Conservation (phyloP, 2,329 filamentous ascomycete species). For the Raffaelea arxii region DNA sequence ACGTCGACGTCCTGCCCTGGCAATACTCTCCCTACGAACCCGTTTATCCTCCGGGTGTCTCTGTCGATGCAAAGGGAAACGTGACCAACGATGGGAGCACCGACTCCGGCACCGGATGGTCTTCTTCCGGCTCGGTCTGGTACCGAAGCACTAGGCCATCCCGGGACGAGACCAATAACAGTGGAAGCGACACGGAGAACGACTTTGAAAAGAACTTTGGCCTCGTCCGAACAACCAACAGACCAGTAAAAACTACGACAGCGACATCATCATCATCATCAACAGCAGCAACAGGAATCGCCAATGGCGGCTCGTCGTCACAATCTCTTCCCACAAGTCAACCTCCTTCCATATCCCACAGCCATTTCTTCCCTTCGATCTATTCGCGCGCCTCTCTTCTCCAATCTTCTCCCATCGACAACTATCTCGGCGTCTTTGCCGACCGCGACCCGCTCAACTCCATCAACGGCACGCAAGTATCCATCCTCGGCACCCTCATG, state of each 20-base stretch:
- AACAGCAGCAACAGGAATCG: neutral
- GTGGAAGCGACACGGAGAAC: no score
- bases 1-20: constrained; percentile 50
- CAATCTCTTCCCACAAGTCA: neutral
- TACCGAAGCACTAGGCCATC: neutral
- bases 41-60: constrained; percentile 18
- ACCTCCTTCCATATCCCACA: neutral
- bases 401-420: constrained; percentile 42
- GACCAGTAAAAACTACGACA: neutral
- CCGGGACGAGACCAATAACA: neutral
- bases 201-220: neutral
- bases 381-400: constrained; percentile 23
- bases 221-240: neutral
- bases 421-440: constrained; percentile 55
- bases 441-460: constrained; percentile 59
- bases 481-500: constrained; percentile 69
- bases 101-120: constrained; percentile 23
- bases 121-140: constrained; percentile 26
- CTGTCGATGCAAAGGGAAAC: constrained; percentile 17
- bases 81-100: constrained; percentile 10
- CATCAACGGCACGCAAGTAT: constrained; percentile 66
- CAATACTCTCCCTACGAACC: constrained; percentile 22
- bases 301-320: neutral
- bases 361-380: neutral
- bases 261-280: neutral